phyloP scores from a whole-genome alignment of 495 filamentous ascomycete genomes.

The Aspergillus cavernicola region DNA sequence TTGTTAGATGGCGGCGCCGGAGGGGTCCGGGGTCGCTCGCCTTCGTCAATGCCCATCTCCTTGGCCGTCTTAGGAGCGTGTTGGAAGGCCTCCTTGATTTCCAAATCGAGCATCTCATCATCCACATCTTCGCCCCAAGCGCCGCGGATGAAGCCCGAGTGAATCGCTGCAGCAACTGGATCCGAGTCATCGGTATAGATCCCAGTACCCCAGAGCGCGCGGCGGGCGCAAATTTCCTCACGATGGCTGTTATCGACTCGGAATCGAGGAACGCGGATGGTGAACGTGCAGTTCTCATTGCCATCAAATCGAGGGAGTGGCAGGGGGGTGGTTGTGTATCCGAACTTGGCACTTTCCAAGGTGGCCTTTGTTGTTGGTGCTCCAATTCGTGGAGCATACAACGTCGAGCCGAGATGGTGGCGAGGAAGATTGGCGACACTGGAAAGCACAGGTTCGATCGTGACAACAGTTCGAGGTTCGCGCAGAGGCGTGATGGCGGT shows the following conservation, averaged over 20 bases:
- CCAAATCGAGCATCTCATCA: conserved; percentile 62
- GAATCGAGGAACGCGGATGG: conserved; percentile 76
- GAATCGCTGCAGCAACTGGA: conserved; percentile 86
- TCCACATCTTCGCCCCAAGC: conserved; percentile 78
- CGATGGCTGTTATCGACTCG: conserved; percentile 65
- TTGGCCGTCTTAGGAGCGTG: conserved; percentile 31
- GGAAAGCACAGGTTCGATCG: conserved; percentile 63
- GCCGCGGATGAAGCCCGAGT: conserved; percentile 86
- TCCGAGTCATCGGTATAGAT: conserved; percentile 97
- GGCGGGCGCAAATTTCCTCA: conserved; percentile 74
- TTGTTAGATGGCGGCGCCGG: conserved; percentile 48
- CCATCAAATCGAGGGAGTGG: conserved; percentile 75
- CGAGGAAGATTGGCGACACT: conserved; percentile 67
- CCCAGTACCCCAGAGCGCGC: conserved; percentile 86
- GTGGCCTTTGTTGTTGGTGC: conserved; percentile 45
- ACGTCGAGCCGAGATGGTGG: conserved; percentile 74
- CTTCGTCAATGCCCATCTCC: conserved; percentile 19
- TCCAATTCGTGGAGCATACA: conserved; percentile 49
- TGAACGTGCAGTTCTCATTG: conserved; percentile 87
- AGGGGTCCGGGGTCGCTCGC: conserved; percentile 35
- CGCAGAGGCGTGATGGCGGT: conserved; percentile 45
- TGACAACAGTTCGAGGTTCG: conserved; percentile 60
- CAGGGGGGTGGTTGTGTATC: conserved; percentile 66
- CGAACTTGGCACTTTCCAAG: conserved; percentile 53
- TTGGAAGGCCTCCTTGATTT: conserved; percentile 44